These are phyloP conservation scores for Fusarium nygamai DNA, from an alignment of 2,329 filamentous ascomycete genomes.

Conservation along the genomic window DNA sequence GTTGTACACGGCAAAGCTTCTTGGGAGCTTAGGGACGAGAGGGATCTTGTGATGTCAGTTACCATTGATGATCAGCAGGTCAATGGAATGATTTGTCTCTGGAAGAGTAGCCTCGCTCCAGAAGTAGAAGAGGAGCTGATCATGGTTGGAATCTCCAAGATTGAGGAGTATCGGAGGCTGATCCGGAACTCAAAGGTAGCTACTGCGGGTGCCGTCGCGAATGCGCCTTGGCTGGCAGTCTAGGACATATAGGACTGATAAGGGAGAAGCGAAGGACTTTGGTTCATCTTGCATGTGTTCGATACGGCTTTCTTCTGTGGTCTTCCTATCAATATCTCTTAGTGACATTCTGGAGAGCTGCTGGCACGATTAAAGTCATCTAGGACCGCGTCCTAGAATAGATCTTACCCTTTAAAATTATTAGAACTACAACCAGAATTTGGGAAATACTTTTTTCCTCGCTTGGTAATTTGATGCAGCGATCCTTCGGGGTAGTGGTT, in stretches of 20 bases:
- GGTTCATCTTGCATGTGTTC: background rate
- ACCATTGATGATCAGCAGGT: background rate
- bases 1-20: background rate
- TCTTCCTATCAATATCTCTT: background rate
- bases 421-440: background rate
- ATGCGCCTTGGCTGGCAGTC: background rate
- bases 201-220: background rate
- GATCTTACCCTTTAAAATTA: background rate
- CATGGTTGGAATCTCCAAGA: background rate
- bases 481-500: background rate
- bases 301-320: background rate
- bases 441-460: fast-evolving
- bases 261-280: background rate
- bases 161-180: background rate
- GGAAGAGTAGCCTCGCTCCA: fast-evolving
- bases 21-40: background rate
- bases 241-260: background rate
- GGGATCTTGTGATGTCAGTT: background rate
- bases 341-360: background rate
- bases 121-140: background rate
- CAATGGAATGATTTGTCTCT: background rate
- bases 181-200: background rate
- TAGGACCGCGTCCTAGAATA: background rate
- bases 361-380: background rate
- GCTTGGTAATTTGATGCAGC: fast-evolving